Conservation (phyloP, 176 grass and related monocot genomes). For the Bromus sterilis region DNA sequence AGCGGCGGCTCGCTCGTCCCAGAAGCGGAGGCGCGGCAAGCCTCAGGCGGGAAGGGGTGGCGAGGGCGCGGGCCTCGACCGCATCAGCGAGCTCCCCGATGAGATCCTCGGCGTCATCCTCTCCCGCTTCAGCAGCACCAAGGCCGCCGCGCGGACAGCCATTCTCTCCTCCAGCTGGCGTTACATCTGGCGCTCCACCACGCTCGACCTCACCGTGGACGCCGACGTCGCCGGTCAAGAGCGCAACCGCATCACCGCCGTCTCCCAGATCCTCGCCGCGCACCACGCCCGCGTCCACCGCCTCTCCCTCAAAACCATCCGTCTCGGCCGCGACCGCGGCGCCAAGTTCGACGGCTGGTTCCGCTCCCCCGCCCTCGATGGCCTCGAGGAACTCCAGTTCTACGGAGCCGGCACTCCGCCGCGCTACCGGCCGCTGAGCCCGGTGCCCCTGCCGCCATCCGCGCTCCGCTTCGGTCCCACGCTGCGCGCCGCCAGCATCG, state of each 20-base stretch:
- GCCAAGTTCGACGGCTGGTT: not conserved
- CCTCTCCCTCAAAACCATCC: not conserved
- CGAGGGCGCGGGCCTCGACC: not conserved
- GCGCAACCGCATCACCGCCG: not conserved
- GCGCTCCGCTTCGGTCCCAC: not conserved
- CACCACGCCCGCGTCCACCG: not conserved
- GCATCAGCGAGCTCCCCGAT: not conserved
- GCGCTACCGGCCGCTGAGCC: too few relatives aligned
- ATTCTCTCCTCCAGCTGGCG: not conserved
- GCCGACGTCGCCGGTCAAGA: not conserved
- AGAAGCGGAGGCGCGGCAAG: not conserved
- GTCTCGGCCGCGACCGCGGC: not conserved
- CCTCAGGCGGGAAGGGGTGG: not conserved
- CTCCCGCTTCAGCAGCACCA: not conserved
- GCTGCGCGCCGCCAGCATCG: not conserved
- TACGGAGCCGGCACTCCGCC: too few relatives aligned
- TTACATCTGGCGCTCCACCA: not conserved
- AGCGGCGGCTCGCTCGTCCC: not conserved
- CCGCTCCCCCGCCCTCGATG: not conserved
- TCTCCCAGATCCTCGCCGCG: not conserved
- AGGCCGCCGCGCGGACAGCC: not conserved
- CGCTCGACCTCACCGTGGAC: not conserved
- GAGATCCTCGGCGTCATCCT: not conserved
- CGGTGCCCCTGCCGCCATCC: not conserved
- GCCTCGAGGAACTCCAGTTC: not conserved